These are phyloP conservation scores for Penicillium digitatum DNA, from an alignment of 2,329 filamentous ascomycete species.

Conservation along the genomic window DNA sequence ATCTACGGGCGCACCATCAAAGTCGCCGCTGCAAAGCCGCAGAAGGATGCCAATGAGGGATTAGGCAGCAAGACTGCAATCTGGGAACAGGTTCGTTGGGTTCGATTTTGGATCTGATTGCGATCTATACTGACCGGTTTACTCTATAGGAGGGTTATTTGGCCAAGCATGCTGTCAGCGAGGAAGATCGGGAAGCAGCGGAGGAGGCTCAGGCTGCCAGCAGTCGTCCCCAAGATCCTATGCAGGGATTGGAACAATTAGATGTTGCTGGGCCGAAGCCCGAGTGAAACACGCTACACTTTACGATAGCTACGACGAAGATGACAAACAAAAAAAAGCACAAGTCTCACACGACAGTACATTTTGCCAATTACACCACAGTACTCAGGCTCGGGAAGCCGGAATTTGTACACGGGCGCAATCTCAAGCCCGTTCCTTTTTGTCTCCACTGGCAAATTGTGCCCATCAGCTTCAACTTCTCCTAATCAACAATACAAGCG, in stretches of 20 bases:
- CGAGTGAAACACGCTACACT: constrained; percentile 48
- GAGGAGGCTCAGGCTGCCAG: constrained; percentile 54
- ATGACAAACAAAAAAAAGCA: constrained; percentile 22
- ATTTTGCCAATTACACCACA: constrained; percentile 28
- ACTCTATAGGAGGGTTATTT: constrained; percentile 81
- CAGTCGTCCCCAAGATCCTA: constrained; percentile 69
- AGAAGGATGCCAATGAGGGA: constrained; percentile 82
- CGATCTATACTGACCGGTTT: constrained; percentile 23
- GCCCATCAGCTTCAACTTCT: constrained; percentile 26
- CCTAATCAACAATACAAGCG: constrained; percentile 31
- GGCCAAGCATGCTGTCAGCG: constrained; percentile 77
- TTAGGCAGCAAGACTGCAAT: constrained; percentile 89
- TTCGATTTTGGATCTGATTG: not conserved
- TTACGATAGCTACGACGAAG: constrained; percentile 22
- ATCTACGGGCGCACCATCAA: constrained; percentile 89
- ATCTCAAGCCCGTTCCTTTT: constrained; percentile 24
- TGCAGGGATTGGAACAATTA: constrained; percentile 90
- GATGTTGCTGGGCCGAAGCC: constrained; percentile 91
- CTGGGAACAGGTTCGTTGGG: constrained; percentile 80
- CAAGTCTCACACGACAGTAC: constrained; percentile 21
- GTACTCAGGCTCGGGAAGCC: constrained; percentile 25
- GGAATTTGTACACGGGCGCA: constrained; percentile 39
- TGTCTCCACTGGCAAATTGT: constrained; percentile 10
- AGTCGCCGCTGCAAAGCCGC: constrained; percentile 84
- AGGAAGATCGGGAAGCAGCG: constrained; percentile 66